phyloP scores from a whole-genome alignment of 176 grass and related monocot genomes.

The Carex cristatella region DNA sequence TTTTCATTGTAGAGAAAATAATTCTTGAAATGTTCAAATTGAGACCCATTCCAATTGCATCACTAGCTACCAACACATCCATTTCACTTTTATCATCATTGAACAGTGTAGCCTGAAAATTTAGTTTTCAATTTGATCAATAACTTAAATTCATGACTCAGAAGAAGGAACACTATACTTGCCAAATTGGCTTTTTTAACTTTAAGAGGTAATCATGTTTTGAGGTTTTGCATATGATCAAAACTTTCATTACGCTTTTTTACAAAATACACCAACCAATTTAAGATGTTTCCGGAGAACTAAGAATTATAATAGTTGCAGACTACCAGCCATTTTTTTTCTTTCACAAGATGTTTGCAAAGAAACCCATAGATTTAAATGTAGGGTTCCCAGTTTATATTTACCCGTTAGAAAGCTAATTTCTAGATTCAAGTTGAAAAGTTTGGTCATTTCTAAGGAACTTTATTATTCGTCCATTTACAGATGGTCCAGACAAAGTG shows the following conservation, averaged over 20 bases:
- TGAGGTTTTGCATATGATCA: not conserved
- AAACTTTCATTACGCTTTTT: not conserved
- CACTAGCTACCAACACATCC: constrained; percentile 91
- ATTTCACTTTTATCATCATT: constrained; percentile 89
- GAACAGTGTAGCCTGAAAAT: constrained; percentile 76
- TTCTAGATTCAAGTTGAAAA: not conserved
- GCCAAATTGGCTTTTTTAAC: not conserved
- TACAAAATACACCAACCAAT: not conserved
- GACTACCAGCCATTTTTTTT: not conserved
- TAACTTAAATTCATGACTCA: not conserved
- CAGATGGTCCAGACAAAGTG: not conserved
- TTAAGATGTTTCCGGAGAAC: not conserved
- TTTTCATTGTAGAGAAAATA: constrained; percentile 87
- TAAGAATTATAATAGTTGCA: not conserved
- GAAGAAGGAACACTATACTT: not conserved
- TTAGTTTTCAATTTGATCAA: constrained; percentile 14
- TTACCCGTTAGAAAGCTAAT: not conserved
- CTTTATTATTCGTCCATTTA: not conserved
- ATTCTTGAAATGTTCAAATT: constrained; percentile 99
- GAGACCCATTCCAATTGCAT: constrained; percentile 99
- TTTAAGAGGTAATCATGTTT: not conserved
- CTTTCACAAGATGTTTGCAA: not conserved
- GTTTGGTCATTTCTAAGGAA: not conserved
- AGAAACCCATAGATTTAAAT: not conserved
- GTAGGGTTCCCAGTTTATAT: not conserved